Conservation (phyloP, 2,329 filamentous ascomycete genomes). For the Claviceps sp. region DNA sequence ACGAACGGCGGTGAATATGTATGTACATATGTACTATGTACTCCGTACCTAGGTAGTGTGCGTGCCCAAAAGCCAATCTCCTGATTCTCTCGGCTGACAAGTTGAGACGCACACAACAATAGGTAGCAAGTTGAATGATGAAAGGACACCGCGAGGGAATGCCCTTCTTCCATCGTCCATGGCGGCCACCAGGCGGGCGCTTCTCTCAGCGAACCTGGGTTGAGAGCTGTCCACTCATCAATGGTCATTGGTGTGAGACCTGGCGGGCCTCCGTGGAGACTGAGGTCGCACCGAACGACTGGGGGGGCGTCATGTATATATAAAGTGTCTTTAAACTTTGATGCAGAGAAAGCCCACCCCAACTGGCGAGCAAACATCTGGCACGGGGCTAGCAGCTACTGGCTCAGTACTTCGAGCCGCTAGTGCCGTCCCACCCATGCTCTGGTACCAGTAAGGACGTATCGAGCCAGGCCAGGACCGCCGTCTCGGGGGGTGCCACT, state of each 20-base stretch:
- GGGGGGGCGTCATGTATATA: slow-evolving; percentile 20
- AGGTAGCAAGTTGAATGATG: too few species aligned
- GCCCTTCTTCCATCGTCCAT: neutral
- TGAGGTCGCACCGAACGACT: slow-evolving; percentile 19
- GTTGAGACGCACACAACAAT: too few species aligned
- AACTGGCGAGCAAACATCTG: slow-evolving; percentile 1
- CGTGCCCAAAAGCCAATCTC: too few species aligned
- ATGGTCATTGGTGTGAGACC: slow-evolving; percentile 26
- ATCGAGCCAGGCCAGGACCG: slow-evolving; percentile 19
- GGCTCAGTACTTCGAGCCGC: slow-evolving; percentile 10
- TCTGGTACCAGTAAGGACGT: slow-evolving; percentile 19
- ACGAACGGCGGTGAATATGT: too few species aligned
- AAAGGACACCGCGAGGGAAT: neutral
- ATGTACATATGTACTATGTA: too few species aligned
- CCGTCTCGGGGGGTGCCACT: slow-evolving; percentile 21
- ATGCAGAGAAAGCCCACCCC: neutral
- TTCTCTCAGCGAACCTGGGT: slow-evolving; percentile 20
- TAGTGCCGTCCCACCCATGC: slow-evolving; percentile 25
- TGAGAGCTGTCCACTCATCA: slow-evolving; percentile 24
- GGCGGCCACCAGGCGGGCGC: slow-evolving; percentile 3
- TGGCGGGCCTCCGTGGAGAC: slow-evolving; percentile 24
- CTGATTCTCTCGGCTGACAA: too few species aligned
- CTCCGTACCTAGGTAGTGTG: too few species aligned
- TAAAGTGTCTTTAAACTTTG: slow-evolving; percentile 14
- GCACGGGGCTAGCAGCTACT: slow-evolving; percentile 14